Conservation (phyloP, 2,329 filamentous ascomycete genomes). For the Escovopsis sp. region DNA sequence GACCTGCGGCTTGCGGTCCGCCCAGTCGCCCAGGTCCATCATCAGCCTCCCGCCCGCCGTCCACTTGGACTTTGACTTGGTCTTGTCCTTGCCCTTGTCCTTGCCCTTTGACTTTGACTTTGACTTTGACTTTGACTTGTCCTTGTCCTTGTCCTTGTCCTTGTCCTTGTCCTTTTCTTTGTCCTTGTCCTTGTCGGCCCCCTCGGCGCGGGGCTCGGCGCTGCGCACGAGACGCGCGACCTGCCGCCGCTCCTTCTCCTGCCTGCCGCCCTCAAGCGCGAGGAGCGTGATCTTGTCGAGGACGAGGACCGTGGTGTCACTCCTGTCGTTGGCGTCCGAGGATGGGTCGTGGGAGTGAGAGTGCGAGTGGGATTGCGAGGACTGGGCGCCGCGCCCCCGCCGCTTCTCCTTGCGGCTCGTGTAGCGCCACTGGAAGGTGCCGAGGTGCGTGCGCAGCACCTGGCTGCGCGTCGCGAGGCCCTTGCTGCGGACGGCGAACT, state of each 20-base stretch:
- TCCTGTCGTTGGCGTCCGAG: too few species aligned
- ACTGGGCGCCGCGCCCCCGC: slow-evolving; percentile 23
- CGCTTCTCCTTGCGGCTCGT: slow-evolving; percentile 29
- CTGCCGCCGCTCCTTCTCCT: slow-evolving; percentile 15
- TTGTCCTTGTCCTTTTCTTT: too few species aligned
- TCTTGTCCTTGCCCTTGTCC: slow-evolving; percentile 3
- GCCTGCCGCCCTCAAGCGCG: slow-evolving; percentile 13
- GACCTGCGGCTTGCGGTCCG: slow-evolving; percentile 16
- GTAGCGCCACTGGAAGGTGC: slow-evolving; percentile 43
- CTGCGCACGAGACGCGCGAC: slow-evolving; percentile 31
- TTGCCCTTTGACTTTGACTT: too few species aligned
- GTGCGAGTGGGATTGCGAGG: slow-evolving; percentile 3
- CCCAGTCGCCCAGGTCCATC: slow-evolving; percentile 25
- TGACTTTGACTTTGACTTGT: too few species aligned
- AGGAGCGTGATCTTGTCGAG: slow-evolving; percentile 31
- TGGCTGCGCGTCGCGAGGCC: slow-evolving; percentile 32
- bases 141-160: too few species aligned
- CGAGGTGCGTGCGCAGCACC: slow-evolving; percentile 31
- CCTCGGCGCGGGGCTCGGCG: slow-evolving; percentile 23
- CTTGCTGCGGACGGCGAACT: slow-evolving; percentile 15
- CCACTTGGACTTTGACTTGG: slow-evolving; percentile 8
- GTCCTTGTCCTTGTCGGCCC: too few species aligned
- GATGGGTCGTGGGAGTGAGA: too few species aligned
- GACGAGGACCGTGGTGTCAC: slow-evolving; percentile 22
- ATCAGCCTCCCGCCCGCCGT: slow-evolving; percentile 33